Conservation (phyloP, 2,329 filamentous ascomycete genomes). For the Elsinoe australis region DNA sequence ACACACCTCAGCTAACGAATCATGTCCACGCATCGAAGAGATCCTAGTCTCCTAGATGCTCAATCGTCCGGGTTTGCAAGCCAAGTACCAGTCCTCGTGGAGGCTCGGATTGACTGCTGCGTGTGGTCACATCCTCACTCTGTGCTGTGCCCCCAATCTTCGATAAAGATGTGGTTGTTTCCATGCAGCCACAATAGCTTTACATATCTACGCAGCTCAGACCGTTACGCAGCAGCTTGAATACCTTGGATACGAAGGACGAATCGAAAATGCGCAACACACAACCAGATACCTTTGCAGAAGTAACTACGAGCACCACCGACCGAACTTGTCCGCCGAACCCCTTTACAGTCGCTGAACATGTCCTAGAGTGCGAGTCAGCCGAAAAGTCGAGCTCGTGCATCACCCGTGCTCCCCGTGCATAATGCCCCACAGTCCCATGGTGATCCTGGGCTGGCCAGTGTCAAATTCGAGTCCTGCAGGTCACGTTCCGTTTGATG, state of each 20-base stretch:
- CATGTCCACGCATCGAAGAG: constrained; percentile 5
- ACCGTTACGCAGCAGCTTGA: no score
- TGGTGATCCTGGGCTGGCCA: constrained; percentile 9
- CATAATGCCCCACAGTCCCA: constrained; percentile 3
- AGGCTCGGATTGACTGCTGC: no score
- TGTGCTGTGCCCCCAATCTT: constrained; percentile 3
- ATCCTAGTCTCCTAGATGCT: not conserved
- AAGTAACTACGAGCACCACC: not conserved
- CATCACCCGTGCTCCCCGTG: constrained; percentile 9
- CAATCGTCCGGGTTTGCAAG: not conserved
- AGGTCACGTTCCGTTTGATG: not conserved
- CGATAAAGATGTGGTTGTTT: constrained; percentile 16
- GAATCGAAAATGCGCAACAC: no score
- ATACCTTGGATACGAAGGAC: no score
- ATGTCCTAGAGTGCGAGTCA: constrained; percentile 8
- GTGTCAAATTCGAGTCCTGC: not conserved
- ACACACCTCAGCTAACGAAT: constrained; percentile 2
- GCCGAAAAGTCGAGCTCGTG: constrained; percentile 2
- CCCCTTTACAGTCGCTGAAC: constrained; percentile 8
- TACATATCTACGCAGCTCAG: not conserved
- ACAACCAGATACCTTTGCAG: not conserved
- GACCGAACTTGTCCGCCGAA: constrained; percentile 13
- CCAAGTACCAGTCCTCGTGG: not conserved
- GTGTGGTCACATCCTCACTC: not conserved
- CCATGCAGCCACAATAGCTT: constrained; percentile 1